Base-by-base conservation (phyloP, 75 land plant species). In the Ceratopteris richardii region DNA sequence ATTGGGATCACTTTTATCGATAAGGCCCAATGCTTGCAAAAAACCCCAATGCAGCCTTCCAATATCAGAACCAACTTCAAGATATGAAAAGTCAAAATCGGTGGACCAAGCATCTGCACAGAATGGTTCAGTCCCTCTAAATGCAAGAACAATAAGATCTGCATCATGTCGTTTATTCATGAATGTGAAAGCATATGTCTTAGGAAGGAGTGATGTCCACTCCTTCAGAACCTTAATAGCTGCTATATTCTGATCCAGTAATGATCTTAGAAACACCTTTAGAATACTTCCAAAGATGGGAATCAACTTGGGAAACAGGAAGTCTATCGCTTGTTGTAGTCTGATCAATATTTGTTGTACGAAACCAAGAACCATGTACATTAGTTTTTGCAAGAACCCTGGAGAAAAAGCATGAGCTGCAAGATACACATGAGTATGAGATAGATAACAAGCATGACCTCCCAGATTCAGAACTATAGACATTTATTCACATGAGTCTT, bases 71-170 rank as follows among this genome's bases (percentile, higher is more conserved):
- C 44, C 57, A 29, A 76, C 23, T 55, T 72, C 61, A 57, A 68
- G 62, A 76, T 82, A 88, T 0, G 95, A 88, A 65, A 82, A 58
- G 62, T 88, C 90, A 1, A 82, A 1, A 58, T 93, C 95, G 1
- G 82, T 70, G 44, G 70, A 33, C 98, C 95, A 88, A 18, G 50
- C 82, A n/a, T 47, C 51, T 10, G 95, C 84, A 52, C 76, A 59
- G 63, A 93, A 93, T 1, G 90, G 82, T 33, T 69, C 70, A 1
- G 98, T 93, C 55, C 98, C 98, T 31, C 84, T 58, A 64, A 85
- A 93, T 3, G 84, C 66, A 4, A 93, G 66, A 1, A 88, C 77
- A 12, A 85, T 62, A 7, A 79, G 39, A 14, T 67, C 63, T 0
- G 70, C 77, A 30, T 80, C 80, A 0, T 10, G 16, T n/a, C 53